Evolutionary conservation across 305 asterid species (phyloP).

Genomic region (Rubia balearica): DNA sequence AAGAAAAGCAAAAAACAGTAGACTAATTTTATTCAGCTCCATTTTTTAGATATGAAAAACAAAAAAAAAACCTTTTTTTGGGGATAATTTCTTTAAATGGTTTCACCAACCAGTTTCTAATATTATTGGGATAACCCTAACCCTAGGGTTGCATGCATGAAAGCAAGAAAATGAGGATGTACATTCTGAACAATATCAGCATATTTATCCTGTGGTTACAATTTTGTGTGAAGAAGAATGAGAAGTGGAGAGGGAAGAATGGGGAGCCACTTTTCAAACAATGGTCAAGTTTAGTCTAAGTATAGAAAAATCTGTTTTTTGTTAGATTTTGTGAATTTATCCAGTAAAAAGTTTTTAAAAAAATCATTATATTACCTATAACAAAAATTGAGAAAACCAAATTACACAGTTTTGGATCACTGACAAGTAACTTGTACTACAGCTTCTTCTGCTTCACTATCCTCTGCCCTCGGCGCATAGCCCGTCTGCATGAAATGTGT

Average conservation of each 20-base stretch:
- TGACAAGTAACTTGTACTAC: too few relatives aligned
- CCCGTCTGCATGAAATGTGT: neutral
- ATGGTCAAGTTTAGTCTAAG: conserved; percentile 16
- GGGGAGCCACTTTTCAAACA: conserved; percentile 22
- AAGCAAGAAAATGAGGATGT: conserved; percentile 7
- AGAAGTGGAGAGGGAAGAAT: conserved; percentile 24
- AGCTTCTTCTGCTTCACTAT: too few relatives aligned
- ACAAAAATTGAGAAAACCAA: too few relatives aligned
- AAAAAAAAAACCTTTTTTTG: neutral
- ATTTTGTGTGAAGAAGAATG: conserved; percentile 9
- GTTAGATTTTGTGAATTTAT: neutral
- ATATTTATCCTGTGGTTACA: neutral
- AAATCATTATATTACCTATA: neutral
- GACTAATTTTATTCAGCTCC: conserved; percentile 6
- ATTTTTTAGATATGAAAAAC: conserved; percentile 8
- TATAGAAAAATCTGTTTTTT: neutral
- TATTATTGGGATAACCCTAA: neutral
- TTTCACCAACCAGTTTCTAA: neutral
- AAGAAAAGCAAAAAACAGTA: conserved; percentile 13
- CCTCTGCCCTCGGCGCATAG: too few relatives aligned
- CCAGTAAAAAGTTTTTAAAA: neutral
- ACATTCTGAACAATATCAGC: neutral
- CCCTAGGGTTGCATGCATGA: neutral
- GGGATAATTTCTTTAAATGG: neutral
- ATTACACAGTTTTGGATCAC: too few relatives aligned